Conservation (phyloP, 2,329 filamentous ascomycete genomes). For the Pseudogymnoascus sp. region DNA sequence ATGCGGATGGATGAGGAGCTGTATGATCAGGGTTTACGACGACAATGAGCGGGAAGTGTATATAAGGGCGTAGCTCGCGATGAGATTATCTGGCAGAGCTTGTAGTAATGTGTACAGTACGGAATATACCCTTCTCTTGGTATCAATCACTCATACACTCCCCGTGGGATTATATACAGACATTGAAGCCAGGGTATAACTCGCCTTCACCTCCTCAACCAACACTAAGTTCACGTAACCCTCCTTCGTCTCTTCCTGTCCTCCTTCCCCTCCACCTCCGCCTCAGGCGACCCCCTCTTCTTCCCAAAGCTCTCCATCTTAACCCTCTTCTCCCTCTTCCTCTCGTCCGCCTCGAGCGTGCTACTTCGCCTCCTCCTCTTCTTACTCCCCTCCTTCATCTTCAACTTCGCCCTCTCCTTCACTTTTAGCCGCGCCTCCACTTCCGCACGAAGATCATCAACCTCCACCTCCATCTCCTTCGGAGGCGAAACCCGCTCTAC, state of each 20-base stretch:
- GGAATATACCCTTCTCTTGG: background rate
- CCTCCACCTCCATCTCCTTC: background rate
- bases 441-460: conserved; percentile 8
- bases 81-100: background rate
- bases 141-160: background rate
- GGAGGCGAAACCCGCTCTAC: background rate
- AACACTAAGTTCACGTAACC: background rate
- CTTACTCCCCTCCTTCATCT: conserved; percentile 8
- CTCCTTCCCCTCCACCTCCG: background rate
- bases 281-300: conserved; percentile 2
- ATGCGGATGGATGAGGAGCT: conserved; percentile 21
- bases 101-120: background rate
- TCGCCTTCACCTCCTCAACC: background rate
- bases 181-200: background rate
- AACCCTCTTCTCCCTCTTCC: conserved; percentile 4
- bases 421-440: conserved; percentile 5
- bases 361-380: conserved; percentile 6
- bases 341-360: background rate
- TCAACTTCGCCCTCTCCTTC: conserved; percentile 5
- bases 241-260: background rate
- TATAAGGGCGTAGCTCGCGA: conserved; percentile 1
- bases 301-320: conserved; percentile 7
- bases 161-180: background rate
- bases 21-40: conserved; percentile 17
- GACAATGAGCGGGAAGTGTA: background rate